Evolutionary conservation across 345 rosid genomes (phyloP).

Genomic region (Anastatica hierochuntica): DNA sequence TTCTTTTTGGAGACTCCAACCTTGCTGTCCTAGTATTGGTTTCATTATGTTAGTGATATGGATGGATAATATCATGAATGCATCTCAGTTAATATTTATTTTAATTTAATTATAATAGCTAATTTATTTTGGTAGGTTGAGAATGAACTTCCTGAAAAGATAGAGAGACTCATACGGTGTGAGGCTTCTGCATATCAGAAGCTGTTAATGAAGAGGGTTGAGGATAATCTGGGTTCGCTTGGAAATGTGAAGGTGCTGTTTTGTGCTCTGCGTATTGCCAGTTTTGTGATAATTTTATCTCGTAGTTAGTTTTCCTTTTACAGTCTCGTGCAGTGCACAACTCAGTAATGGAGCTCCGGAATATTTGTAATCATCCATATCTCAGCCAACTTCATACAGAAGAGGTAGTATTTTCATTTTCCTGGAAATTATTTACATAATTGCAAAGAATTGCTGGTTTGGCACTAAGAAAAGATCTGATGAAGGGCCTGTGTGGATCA

Average conservation of each 20-base stretch:
- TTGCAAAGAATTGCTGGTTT: background rate
- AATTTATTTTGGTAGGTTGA: constrained; percentile 50
- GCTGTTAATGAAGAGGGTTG: constrained; percentile 90
- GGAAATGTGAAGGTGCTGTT: constrained; percentile 77
- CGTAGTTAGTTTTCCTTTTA: constrained; percentile 6
- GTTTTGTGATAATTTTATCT: constrained; percentile 10
- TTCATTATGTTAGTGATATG: background rate
- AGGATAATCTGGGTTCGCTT: constrained; percentile 81
- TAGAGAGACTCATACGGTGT: constrained; percentile 80
- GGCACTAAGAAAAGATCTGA: background rate
- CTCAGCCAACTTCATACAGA: constrained; percentile 70
- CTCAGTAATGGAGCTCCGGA: constrained; percentile 92
- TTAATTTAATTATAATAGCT: constrained; percentile 34
- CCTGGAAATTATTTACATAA: constrained; percentile 35
- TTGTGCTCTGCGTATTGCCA: background rate
- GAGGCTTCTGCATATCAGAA: constrained; percentile 95
- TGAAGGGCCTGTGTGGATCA: background rate
- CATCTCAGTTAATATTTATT: background rate
- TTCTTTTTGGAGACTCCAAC: background rate
- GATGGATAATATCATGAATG: background rate
- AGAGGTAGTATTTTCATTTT: constrained; percentile 65
- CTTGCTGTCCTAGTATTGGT: background rate
- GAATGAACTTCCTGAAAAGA: constrained; percentile 83
- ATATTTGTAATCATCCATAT: constrained; percentile 91
- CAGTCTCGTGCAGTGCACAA: constrained; percentile 89